phyloP scores from a whole-genome alignment of 1,139 yeast species.

The Casaregolazyma lundiana region DNA sequence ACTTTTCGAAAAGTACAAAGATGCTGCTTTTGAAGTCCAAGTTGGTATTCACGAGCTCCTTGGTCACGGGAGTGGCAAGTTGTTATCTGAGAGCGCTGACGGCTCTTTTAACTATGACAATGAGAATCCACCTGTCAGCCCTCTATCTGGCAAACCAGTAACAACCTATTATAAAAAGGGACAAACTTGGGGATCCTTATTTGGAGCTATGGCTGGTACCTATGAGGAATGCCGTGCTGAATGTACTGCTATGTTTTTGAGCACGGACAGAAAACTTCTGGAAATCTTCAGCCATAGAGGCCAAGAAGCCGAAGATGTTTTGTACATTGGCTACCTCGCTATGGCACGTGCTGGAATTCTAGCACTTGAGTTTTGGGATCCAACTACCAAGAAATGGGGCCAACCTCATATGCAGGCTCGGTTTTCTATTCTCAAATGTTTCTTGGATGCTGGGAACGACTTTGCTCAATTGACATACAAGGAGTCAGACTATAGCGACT shows the following conservation, averaged over 20 bases:
- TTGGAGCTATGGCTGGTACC: slow-evolving; percentile 77
- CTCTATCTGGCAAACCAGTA: slow-evolving; percentile 52
- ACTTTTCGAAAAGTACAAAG: slow-evolving; percentile 65
- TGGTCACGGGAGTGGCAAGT: slow-evolving; percentile 91
- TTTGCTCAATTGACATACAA: slow-evolving; percentile 51
- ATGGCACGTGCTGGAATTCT: slow-evolving; percentile 87
- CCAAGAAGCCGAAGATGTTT: slow-evolving; percentile 59
- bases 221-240: slow-evolving; percentile 94
- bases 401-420: slow-evolving; percentile 97
- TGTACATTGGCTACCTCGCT: slow-evolving; percentile 61
- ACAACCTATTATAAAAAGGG: slow-evolving; percentile 68
- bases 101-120: slow-evolving; percentile 70
- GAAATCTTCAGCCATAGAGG: slow-evolving; percentile 65
- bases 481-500: slow-evolving; percentile 50
- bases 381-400: slow-evolving; percentile 77
- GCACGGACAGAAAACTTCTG: slow-evolving; percentile 62
- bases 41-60: slow-evolving; percentile 87
- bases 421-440: slow-evolving; percentile 73
- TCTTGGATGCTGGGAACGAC: slow-evolving; percentile 60
- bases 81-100: slow-evolving; percentile 59
- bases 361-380: slow-evolving; percentile 85
- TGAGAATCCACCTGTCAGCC: slow-evolving; percentile 52
- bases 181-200: slow-evolving; percentile 85
- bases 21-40: slow-evolving; percentile 84
- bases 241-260: slow-evolving; percentile 75